phyloP scores from a whole-genome alignment of 2,329 filamentous ascomycete species.

The Helotiales sp. region DNA sequence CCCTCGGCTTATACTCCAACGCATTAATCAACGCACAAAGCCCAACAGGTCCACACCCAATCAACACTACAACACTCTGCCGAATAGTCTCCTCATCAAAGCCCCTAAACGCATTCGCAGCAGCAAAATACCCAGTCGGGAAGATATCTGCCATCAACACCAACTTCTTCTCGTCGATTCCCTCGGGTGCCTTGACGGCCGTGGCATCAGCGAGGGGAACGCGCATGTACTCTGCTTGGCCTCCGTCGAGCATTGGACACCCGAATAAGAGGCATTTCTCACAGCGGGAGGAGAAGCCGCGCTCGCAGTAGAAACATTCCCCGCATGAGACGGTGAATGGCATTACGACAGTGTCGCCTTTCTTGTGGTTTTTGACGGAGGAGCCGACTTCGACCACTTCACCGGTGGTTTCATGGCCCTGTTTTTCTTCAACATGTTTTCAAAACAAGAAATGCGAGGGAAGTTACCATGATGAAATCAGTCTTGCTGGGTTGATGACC shows the following conservation, averaged over 20 bases:
- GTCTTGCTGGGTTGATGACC: conserved; percentile 75
- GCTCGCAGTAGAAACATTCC: conserved; percentile 85
- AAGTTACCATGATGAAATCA: conserved; percentile 57
- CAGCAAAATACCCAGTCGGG: conserved; percentile 84
- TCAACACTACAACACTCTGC: conserved; percentile 74
- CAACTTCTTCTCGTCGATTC: conserved; percentile 74
- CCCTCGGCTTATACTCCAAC: conserved; percentile 74
- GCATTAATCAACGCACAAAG: conserved; percentile 82
- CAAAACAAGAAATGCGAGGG: neutral
- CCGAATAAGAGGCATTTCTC: conserved; percentile 74
- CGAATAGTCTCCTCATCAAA: conserved; percentile 61
- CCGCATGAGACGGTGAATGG: conserved; percentile 81
- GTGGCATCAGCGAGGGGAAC: conserved; percentile 83
- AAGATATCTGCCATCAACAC: conserved; percentile 95
- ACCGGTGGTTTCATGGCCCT: conserved; percentile 88
- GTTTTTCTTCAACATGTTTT: neutral
- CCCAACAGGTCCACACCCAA: conserved; percentile 86
- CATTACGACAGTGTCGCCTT: conserved; percentile 79
- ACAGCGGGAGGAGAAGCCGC: conserved; percentile 79
- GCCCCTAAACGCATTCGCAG: conserved; percentile 73
- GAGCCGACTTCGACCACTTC: conserved; percentile 70
- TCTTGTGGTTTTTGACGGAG: conserved; percentile 68
- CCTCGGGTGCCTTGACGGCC: conserved; percentile 72
- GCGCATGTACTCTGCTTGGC: conserved; percentile 81
- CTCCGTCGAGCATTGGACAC: conserved; percentile 70